Conservation (phyloP, 148 eudicot species). For the Spergularia bocconei region DNA sequence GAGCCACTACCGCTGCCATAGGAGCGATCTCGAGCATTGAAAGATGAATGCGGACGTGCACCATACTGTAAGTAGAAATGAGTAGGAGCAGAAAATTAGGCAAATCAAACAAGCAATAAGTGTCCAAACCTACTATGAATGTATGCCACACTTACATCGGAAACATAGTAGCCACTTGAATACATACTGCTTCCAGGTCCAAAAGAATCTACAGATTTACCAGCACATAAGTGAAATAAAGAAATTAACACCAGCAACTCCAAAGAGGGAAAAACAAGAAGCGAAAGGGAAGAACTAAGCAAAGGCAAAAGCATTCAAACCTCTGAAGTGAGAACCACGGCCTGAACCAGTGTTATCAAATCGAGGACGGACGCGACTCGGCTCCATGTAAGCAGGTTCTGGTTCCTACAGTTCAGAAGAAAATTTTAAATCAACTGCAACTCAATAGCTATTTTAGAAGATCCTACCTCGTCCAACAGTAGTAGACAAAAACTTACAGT, state of each 20-base stretch:
- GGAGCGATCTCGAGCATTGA: constrained; percentile 47
- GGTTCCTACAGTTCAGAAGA: constrained; percentile 36
- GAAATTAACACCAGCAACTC: neutral
- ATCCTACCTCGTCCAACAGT: neutral
- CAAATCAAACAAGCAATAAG: constrained; percentile 1
- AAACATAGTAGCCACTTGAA: constrained; percentile 63
- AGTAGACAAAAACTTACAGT: constrained; percentile 40
- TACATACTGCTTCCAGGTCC: constrained; percentile 46
- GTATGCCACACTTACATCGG: constrained; percentile 49
- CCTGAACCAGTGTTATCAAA: constrained; percentile 57
- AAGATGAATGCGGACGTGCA: constrained; percentile 52
- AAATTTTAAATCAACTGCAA: neutral
- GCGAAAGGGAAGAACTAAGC: neutral
- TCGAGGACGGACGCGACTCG: constrained; percentile 66
- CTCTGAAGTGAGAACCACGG: constrained; percentile 50
- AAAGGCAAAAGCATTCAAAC: constrained; percentile 29
- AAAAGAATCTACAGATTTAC: constrained; percentile 35
- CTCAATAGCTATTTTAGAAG: constrained; percentile 7
- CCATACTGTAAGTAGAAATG: constrained; percentile 40
- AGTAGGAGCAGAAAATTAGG: constrained; percentile 9
- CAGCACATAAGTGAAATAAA: neutral
- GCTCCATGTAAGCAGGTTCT: constrained; percentile 64
- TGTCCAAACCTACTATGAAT: neutral
- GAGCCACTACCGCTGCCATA: constrained; percentile 54
- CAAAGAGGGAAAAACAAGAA: neutral